These are phyloP conservation scores for Themeda triandra DNA, from an alignment of 176 grass and related monocot genomes.

Conservation along the genomic window DNA sequence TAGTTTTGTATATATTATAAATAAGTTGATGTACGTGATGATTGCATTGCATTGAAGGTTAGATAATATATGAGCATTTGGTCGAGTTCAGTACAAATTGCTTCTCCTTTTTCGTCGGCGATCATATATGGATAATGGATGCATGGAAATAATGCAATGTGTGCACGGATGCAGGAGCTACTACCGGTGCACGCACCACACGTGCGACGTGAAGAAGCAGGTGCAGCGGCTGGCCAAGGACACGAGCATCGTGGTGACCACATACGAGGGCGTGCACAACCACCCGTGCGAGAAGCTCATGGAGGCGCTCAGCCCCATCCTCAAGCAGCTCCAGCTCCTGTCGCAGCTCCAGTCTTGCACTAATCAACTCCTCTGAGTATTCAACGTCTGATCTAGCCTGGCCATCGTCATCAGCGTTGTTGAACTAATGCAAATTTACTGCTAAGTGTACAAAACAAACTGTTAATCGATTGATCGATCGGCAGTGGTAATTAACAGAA, in stretches of 20 bases:
- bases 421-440: not conserved
- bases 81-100: no score
- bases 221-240: slow-evolving; percentile 57
- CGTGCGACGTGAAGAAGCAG: slow-evolving; percentile 71
- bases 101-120: no score
- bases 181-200: slow-evolving; percentile 62
- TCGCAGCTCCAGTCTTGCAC: slow-evolving; percentile 25
- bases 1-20: no score
- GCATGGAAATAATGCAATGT: not conserved
- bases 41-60: not conserved
- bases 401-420: not conserved
- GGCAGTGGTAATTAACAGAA: not conserved
- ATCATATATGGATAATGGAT: no score
- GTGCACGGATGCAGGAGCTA: slow-evolving; percentile 39
- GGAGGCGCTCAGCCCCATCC: slow-evolving; percentile 45
- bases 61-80: no score
- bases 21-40: not conserved
- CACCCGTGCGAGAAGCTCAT: slow-evolving; percentile 71
- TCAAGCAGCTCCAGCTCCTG: slow-evolving; percentile 60
- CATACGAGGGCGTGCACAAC: slow-evolving; percentile 65
- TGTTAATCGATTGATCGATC: not conserved
- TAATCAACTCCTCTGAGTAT: not conserved
- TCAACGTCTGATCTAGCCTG: not conserved
- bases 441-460: not conserved
- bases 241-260: slow-evolving; percentile 58